Evolutionary conservation across 2,329 filamentous ascomycete genomes (phyloP), one percentile per base, ranked within the genome.

Genomic region (Fusarium zealandicum): DNA sequence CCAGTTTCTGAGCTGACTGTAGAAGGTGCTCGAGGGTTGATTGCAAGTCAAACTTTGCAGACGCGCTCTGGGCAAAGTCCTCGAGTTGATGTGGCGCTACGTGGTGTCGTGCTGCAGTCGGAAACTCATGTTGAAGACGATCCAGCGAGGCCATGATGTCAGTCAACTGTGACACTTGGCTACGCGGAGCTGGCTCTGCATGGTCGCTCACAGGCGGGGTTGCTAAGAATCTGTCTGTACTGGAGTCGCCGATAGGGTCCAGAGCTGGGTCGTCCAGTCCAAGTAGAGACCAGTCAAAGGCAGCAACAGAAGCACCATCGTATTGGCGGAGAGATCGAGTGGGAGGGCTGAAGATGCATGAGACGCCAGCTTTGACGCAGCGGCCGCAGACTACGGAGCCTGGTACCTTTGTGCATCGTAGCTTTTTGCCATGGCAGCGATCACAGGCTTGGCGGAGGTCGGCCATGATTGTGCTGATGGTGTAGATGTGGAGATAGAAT

Each of bases 341-440:
- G 12, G 67, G 70, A 28, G 78, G 77, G 30, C 77, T 80, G 60
- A 78, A 81, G 37, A 76, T 50, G 51, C 78, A 81, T 6, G 67
- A 37, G 2, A 71, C 68, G 25, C 70, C 67, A 17, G 76, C 76
- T 57, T 75, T 80, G 17, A 69, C 57, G 55, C 78, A 81, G 25
- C 78, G 73, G 8, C 69, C 69, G 57, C 78, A 81, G 10, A 65
- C 63, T 6, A 65, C 49, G 22, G 70, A 70, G 1, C 73, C 73
- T 0, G 69, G 52, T 22, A 72, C 68, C 46, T 77, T 78, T 5
- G 75, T 74, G 43, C 78, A 81, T 64, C 73, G 72, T 11, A 80
- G 68, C 63, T 81, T 80, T 32, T 81, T 79, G 14, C 72, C 70
- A 54, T 80, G 78, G 33, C 79, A 81, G 33, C 78, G 69, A 63